Conservation (phyloP, 2,329 filamentous ascomycete species). For the Nemania diffusa region DNA sequence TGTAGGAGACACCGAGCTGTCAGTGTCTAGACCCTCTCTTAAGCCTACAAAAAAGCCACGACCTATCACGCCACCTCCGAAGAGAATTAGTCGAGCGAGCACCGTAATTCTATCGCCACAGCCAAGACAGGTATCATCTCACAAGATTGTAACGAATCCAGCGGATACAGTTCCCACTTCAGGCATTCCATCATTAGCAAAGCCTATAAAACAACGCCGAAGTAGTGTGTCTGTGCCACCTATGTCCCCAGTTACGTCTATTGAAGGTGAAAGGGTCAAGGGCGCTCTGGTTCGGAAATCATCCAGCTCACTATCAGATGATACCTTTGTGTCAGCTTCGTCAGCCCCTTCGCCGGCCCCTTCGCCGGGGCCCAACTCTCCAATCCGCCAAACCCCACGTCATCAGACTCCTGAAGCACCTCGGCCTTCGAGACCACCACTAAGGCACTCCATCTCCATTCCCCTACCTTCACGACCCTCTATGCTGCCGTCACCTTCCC, state of each 20-base stretch:
- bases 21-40: slow-evolving; percentile 13
- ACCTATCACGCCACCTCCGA: slow-evolving; percentile 42
- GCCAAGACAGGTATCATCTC: slow-evolving; percentile 42
- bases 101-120: slow-evolving; percentile 46
- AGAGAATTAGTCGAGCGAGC: slow-evolving; percentile 33
- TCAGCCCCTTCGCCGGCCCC: slow-evolving; percentile 51
- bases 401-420: slow-evolving; percentile 35
- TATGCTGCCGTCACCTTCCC: slow-evolving; percentile 42
- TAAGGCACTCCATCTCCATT: slow-evolving; percentile 23
- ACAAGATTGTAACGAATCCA: slow-evolving; percentile 38
- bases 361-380: slow-evolving; percentile 47
- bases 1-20: slow-evolving; percentile 18
- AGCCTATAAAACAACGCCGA: slow-evolving; percentile 35
- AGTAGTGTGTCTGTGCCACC: slow-evolving; percentile 18
- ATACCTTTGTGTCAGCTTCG: slow-evolving; percentile 58
- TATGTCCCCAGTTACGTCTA: slow-evolving; percentile 7
- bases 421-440: slow-evolving; percentile 36
- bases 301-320: slow-evolving; percentile 55
- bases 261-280: slow-evolving; percentile 7
- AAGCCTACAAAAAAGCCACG: slow-evolving; percentile 39
- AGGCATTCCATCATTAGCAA: slow-evolving; percentile 27
- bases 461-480: slow-evolving; percentile 26
- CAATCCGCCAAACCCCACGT: slow-evolving; percentile 39
- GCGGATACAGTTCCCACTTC: slow-evolving; percentile 23
- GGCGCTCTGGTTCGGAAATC: slow-evolving; percentile 25